These are phyloP conservation scores for Fagopyrum homotropicum DNA, from an alignment of 148 eudicot genomes.

Conservation along the genomic window DNA sequence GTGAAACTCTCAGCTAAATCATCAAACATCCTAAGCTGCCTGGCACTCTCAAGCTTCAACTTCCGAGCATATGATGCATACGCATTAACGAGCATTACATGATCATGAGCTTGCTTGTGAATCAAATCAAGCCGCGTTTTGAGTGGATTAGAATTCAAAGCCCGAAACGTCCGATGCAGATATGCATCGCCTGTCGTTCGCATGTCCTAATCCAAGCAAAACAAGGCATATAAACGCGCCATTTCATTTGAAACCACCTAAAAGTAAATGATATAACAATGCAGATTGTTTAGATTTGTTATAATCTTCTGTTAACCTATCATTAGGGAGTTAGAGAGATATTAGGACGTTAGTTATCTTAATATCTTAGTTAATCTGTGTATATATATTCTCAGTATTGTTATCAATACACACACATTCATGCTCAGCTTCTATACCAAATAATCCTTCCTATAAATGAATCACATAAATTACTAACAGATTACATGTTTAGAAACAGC, in stretches of 20 bases:
- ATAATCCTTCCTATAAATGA: too few species aligned
- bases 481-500: neutral
- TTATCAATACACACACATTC: too few species aligned
- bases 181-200: conserved; percentile 53
- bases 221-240: neutral
- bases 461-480: neutral
- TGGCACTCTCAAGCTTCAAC: conserved; percentile 69
- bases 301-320: too few species aligned
- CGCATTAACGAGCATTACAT: conserved; percentile 65
- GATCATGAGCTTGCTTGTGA: conserved; percentile 74
- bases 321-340: too few species aligned
- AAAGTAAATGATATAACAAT: too few species aligned
- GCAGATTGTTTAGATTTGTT: too few species aligned
- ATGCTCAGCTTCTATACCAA: too few species aligned
- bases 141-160: conserved; percentile 69
- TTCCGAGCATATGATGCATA: conserved; percentile 78
- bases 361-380: too few species aligned
- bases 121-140: conserved; percentile 75
- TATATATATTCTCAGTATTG: too few species aligned
- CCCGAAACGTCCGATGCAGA: conserved; percentile 56
- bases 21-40: conserved; percentile 67
- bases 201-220: conserved; percentile 34
- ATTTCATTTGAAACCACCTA: too few species aligned
- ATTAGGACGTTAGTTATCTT: too few species aligned
- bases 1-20: conserved; percentile 66